Conservation (phyloP, 1,139 yeast species). For the Hemisphaericaspora subhashii region DNA sequence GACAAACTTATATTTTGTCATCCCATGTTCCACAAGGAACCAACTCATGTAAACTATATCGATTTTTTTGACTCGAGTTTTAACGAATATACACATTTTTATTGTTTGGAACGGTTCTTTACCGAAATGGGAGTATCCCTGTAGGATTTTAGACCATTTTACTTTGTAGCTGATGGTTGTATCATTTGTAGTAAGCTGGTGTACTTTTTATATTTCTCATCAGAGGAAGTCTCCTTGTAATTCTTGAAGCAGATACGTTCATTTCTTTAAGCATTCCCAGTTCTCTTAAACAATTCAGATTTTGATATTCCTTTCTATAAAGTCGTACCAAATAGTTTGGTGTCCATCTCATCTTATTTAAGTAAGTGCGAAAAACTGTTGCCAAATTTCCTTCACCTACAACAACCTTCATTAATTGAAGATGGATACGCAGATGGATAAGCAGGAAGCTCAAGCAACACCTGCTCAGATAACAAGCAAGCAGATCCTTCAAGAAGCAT, state of each 20-base stretch:
- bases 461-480: constrained; percentile 35
- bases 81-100: constrained; percentile 3
- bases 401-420: background rate
- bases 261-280: too few relatives aligned
- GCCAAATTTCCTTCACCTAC: background rate
- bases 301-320: background rate
- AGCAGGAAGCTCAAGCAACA: background rate
- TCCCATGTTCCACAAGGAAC: background rate
- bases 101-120: background rate
- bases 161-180: too few relatives aligned
- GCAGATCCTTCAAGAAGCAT: constrained; percentile 40
- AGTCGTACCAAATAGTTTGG: background rate
- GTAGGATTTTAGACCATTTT: too few relatives aligned
- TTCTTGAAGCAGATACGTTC: too few relatives aligned
- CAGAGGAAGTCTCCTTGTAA: too few relatives aligned
- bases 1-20: background rate
- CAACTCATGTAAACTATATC: constrained; percentile 3
- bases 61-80: background rate
- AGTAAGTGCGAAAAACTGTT: constrained; percentile 3
- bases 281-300: too few relatives aligned
- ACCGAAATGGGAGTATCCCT: too few relatives aligned
- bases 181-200: too few relatives aligned
- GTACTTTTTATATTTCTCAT: too few relatives aligned
- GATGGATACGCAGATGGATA: background rate
- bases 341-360: background rate